A percentile compares a stretch with the other conserved stretches of the same genome.
Evolutionary conservation across 805 yeast genomes (phyloP).

Genomic region (Blastobotrys mokoenaii): DNA sequence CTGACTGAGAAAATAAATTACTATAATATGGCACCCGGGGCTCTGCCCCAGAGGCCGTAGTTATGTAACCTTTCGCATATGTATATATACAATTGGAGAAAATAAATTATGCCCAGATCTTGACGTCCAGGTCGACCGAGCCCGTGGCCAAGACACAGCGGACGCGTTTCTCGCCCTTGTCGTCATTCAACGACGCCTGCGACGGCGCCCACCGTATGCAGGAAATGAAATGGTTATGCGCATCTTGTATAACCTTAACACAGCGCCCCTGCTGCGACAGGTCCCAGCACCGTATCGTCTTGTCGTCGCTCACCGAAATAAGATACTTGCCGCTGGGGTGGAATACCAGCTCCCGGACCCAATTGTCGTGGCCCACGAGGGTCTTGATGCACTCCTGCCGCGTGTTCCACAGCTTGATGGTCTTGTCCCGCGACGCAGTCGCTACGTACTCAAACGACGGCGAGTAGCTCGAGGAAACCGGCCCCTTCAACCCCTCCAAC

Average conservation of each 20-base stretch:
- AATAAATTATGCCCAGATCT: conserved; percentile 40
- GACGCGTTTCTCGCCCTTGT: conserved; percentile 30
- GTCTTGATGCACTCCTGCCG: conserved; percentile 52
- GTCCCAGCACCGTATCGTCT: conserved; percentile 73
- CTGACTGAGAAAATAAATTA: too few relatives aligned
- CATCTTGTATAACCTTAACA: conserved; percentile 42
- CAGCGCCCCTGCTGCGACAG: conserved; percentile 37
- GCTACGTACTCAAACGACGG: conserved; percentile 49
- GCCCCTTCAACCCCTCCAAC: conserved; percentile 31
- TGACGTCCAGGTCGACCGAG: conserved; percentile 47
- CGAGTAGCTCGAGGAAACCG: conserved; percentile 18
- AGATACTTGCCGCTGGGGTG: conserved; percentile 73
- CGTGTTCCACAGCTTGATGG: conserved; percentile 65
- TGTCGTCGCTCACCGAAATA: conserved; percentile 73
- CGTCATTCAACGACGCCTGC: conserved; percentile 20
- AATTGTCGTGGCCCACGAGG: conserved; percentile 69
- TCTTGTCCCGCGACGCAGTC: conserved; percentile 73
- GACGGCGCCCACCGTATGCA: conserved; percentile 35
- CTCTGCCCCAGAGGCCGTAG: too few relatives aligned
- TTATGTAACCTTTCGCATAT: too few relatives aligned
- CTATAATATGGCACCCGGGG: too few relatives aligned
- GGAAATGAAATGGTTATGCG: conserved; percentile 73
- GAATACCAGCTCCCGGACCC: conserved; percentile 65
- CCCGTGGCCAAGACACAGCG: conserved; percentile 60
- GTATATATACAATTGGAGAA: too few relatives aligned